Evolutionary conservation across 345 rosid genomes (phyloP).

Genomic region (Microthlaspi erraticum): DNA sequence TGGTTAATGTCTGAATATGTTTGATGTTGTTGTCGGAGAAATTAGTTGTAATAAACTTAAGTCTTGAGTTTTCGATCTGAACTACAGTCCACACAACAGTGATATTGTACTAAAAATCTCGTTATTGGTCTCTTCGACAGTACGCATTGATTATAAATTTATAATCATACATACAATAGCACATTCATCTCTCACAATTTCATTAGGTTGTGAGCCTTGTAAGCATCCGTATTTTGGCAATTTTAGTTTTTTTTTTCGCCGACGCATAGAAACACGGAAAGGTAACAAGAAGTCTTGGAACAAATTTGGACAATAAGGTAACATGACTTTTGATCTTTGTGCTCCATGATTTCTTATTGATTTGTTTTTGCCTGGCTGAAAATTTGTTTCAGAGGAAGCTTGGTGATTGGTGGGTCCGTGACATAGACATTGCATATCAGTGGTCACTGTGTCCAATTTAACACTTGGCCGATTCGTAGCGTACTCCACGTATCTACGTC

Average conservation of each 20-base stretch:
- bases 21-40: no score
- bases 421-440: conserved; percentile 33
- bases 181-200: not conserved
- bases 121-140: not conserved
- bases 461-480: conserved; percentile 41
- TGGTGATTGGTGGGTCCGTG: conserved; percentile 36
- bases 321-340: not conserved
- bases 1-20: no score
- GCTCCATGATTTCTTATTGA: not conserved
- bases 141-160: not conserved
- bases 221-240: not conserved
- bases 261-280: not conserved
- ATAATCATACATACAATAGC: not conserved
- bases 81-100: no score
- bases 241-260: no score
- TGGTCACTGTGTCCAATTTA: conserved; percentile 28
- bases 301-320: conserved; percentile 3
- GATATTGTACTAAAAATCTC: no score
- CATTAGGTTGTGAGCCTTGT: not conserved
- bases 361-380: not conserved
- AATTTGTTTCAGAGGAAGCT: conserved; percentile 10
- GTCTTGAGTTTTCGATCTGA: no score
- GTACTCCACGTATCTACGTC: conserved; percentile 17
- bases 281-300: not conserved
- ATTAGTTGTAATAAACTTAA: no score